Percentiles rank a stretch among this genome's conserved stretches.
Evolutionary conservation across 768 basidiomycete genomes (phyloP).

Genomic region (Hericium alpestre): DNA sequence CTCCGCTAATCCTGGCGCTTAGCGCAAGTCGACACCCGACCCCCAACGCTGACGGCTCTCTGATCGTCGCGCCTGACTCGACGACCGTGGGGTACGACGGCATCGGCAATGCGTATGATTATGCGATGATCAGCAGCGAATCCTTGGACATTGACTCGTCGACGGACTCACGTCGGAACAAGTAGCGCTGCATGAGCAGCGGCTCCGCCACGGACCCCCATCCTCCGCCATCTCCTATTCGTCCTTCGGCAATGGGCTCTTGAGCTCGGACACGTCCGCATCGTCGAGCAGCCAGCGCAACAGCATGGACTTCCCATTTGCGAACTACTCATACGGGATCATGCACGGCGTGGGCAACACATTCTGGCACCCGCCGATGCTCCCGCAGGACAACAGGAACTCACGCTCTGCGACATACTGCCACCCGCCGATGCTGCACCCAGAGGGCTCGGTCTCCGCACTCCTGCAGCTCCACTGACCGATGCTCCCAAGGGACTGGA

Average conservation of each 20-base stretch:
- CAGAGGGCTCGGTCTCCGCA: slow-evolving; percentile 25
- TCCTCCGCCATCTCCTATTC: slow-evolving; percentile 57
- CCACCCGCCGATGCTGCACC: slow-evolving; percentile 48
- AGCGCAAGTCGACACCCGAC: slow-evolving; percentile 67
- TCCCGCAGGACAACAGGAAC: slow-evolving; percentile 28
- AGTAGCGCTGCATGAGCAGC: slow-evolving; percentile 64
- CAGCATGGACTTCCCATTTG: slow-evolving; percentile 59
- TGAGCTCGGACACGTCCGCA: slow-evolving; percentile 34
- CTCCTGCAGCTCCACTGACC: slow-evolving; percentile 22
- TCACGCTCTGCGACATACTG: slow-evolving; percentile 42
- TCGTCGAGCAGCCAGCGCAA: slow-evolving; percentile 49
- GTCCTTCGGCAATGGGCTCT: slow-evolving; percentile 37
- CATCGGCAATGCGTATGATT: slow-evolving; percentile 24
- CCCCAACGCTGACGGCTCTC: slow-evolving; percentile 41
- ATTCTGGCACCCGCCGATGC: slow-evolving; percentile 75
- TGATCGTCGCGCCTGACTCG: slow-evolving; percentile 59
- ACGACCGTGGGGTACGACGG: slow-evolving; percentile 49
- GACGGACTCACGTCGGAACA: slow-evolving; percentile 36
- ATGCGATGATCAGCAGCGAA: slow-evolving; percentile 42
- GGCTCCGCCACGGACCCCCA: slow-evolving; percentile 39
- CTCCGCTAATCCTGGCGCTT: slow-evolving; percentile 65
- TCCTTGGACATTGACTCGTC: slow-evolving; percentile 29
- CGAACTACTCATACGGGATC: slow-evolving; percentile 33
- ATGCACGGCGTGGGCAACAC: slow-evolving; percentile 32
- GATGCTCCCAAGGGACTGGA: slow-evolving; percentile 26